Percentiles rank a stretch among this genome's conserved stretches.
These are phyloP conservation scores for Microstroma glucosiphilum DNA, from an alignment of 1,284 basidiomycete species.

Conservation along the genomic window DNA sequence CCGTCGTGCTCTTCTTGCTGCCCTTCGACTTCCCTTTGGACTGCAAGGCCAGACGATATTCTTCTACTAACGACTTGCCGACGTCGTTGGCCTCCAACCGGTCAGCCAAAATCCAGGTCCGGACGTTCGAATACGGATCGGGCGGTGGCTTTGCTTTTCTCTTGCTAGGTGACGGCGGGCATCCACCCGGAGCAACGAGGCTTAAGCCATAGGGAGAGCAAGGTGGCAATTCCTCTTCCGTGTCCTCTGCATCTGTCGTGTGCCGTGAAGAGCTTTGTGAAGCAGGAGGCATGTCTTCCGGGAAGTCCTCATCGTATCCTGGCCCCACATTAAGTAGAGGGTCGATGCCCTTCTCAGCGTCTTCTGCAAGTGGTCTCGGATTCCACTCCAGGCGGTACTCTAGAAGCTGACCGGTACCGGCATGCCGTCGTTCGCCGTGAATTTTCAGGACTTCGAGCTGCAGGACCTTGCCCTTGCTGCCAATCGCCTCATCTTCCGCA, in stretches of 20 bases:
- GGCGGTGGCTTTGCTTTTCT: background rate
- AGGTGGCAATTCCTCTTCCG: background rate
- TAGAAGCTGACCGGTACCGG: background rate
- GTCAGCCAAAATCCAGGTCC: background rate
- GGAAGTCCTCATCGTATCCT: constrained; percentile 2
- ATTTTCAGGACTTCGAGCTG: background rate
- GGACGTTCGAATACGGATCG: constrained; percentile 4
- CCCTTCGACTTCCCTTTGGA: background rate
- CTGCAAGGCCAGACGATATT: background rate
- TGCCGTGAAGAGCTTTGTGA: background rate
- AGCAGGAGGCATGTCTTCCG: background rate
- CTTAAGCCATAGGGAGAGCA: background rate
- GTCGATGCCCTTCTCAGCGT: background rate
- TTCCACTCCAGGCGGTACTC: constrained; percentile 6
- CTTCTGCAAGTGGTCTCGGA: background rate
- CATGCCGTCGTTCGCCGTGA: constrained; percentile 4
- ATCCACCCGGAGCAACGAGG: background rate
- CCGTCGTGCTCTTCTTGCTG: background rate
- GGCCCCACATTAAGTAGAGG: background rate
- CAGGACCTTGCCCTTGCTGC: background rate
- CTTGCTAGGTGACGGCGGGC: background rate
- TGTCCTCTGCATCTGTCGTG: background rate
- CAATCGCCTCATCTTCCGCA: background rate
- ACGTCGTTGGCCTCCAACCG: background rate
- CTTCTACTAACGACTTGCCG: background rate